Conservation (phyloP, 306 rosid species). For the Begonia fuchsioides region DNA sequence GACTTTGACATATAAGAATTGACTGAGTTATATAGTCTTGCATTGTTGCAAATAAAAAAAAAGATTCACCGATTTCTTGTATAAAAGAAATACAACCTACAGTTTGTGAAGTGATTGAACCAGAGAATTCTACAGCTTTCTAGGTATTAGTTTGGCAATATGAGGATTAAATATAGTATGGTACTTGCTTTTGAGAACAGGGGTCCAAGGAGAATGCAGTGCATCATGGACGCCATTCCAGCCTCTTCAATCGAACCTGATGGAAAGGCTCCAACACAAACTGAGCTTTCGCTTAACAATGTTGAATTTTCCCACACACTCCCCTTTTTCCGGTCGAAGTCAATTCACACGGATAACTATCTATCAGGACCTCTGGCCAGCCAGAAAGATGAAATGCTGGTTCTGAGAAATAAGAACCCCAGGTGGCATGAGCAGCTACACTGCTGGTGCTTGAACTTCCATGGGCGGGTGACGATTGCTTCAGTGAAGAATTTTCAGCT, state of each 20-base stretch:
- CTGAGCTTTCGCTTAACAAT: constrained; percentile 35
- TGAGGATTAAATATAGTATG: constrained; percentile 1
- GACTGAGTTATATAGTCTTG: neutral
- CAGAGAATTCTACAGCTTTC: neutral
- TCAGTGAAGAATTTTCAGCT: constrained; percentile 69
- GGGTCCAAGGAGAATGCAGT: constrained; percentile 73
- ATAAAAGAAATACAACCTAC: neutral
- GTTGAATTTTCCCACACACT: constrained; percentile 35
- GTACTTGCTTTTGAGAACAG: constrained; percentile 16
- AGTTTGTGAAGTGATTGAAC: neutral
- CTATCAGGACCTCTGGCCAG: constrained; percentile 28
- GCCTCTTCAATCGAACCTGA: constrained; percentile 44
- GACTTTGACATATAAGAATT: neutral
- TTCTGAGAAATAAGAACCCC: constrained; percentile 56
- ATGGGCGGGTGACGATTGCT: constrained; percentile 61
- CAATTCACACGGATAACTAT: constrained; percentile 28
- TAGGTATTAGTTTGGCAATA: neutral
- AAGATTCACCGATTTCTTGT: no score
- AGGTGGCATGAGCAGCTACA: constrained; percentile 75
- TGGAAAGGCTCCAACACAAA: constrained; percentile 54
- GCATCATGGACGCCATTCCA: constrained; percentile 51
- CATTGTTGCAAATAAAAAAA: no score
- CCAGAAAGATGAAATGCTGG: constrained; percentile 36
- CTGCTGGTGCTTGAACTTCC: constrained; percentile 74
- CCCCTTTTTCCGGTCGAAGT: constrained; percentile 41